Evolutionary conservation across 176 grass and related monocot species (phyloP), one percentile per base, ranked within the genome.

Genomic region (Carex kokanica): DNA sequence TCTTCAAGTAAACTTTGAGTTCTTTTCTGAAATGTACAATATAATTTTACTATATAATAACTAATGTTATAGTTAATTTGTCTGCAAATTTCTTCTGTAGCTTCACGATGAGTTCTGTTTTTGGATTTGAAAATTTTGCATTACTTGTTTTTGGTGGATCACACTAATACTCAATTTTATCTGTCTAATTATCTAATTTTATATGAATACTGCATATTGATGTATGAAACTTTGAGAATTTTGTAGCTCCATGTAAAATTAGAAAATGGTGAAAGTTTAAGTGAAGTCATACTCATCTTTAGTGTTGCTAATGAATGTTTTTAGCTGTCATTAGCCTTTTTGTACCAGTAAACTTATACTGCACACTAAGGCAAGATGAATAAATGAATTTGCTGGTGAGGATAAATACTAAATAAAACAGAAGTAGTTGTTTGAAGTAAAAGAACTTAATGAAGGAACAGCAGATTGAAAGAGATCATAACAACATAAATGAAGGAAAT

Each of bases 191-290:
- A 43, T 71, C 18, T n/a, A 8, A 41, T 45, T 71, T 71, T 71
- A 45, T 41, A 20, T 4, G 67, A 43, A 31, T 54, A 55, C 53
- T 55, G 24, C 73, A 54, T 78, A 32, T 56, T 51, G 21, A 49
- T 51, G 40, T 34, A 34, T 74, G 70, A 74, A 61, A 63, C 29
- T 20, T 81, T 64, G 9, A 40, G 57, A 81, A 57, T 81, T 60
- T 60, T 13, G 29, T 60, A 60, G 16, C 59, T 40, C 9, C 36
- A 62, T 62, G 8, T 47, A 24, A n/a, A 21, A 8, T 65, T 81
- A 23, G 23, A 81, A 13, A 43, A 81, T 81, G 58, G n/a, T 21
- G 9, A 49, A 64, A 81, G 3, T 64, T 62, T 12, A 64, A 63
- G 18, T 8, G 25, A 63, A 81, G 36, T 45, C 7, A 24, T 81